Conservation (phyloP, 371 early-diverging fungal species). For the Apophysomyces elegans region DNA sequence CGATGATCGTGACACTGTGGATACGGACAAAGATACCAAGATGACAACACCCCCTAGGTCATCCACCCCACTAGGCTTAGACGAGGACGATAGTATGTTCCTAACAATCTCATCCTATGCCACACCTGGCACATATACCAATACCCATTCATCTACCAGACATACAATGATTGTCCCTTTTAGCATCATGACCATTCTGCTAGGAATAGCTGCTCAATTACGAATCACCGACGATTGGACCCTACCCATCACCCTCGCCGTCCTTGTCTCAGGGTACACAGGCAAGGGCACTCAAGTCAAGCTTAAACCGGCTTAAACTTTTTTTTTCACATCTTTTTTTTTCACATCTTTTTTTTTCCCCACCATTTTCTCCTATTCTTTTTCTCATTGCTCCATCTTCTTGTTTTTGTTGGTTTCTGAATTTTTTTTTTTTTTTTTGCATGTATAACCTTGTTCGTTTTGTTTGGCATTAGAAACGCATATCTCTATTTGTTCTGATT, state of each 20-base stretch:
- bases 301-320: conserved; percentile 26
- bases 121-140: neutral
- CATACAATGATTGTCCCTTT: neutral
- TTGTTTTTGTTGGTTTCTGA: too few relatives aligned
- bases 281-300: conserved; percentile 38
- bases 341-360: too few relatives aligned
- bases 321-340: too few relatives aligned
- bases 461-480: too few relatives aligned
- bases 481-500: too few relatives aligned
- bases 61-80: conserved; percentile 7
- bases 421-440: too few relatives aligned
- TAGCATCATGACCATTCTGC: conserved; percentile 7
- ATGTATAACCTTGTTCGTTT: too few relatives aligned
- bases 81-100: conserved; percentile 1
- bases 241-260: conserved; percentile 48
- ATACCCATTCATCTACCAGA: neutral
- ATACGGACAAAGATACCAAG: conserved; percentile 18
- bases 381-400: too few relatives aligned
- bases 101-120: neutral
- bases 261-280: conserved; percentile 44
- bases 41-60: conserved; percentile 25
- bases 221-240: conserved; percentile 58
- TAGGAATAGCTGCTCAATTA: conserved; percentile 20
- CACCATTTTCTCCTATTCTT: too few relatives aligned
- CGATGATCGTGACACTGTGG: conserved; percentile 16